A percentile compares a stretch with the other conserved stretches of the same genome.
These are phyloP conservation scores for Lactifluus piperatus DNA, from an alignment of 768 basidiomycete genomes.

Conservation along the genomic window DNA sequence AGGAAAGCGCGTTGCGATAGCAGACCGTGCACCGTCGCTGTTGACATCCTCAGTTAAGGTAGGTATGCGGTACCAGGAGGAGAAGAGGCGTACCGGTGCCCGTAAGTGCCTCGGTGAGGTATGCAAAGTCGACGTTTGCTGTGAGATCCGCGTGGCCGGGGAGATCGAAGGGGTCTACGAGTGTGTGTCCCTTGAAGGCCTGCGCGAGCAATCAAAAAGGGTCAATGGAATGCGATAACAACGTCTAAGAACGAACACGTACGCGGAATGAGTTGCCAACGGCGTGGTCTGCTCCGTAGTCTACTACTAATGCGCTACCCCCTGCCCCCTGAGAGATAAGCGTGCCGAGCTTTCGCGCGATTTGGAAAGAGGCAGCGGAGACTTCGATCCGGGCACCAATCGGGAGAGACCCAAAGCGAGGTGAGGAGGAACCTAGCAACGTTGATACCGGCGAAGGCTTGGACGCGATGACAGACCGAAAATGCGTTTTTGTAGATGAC, in stretches of 20 bases:
- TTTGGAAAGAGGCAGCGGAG: slow-evolving; percentile 58
- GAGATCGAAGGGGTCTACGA: slow-evolving; percentile 73
- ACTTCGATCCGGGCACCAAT: slow-evolving; percentile 75
- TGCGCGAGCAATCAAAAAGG: slow-evolving; percentile 27
- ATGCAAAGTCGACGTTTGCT: slow-evolving; percentile 93
- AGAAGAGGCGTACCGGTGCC: slow-evolving; percentile 44
- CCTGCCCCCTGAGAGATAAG: slow-evolving; percentile 27
- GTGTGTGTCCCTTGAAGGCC: slow-evolving; percentile 86
- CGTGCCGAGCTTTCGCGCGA: slow-evolving; percentile 59
- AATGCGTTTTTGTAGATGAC: slow-evolving; percentile 24
- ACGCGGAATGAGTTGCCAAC: slow-evolving; percentile 78
- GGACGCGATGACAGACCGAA: slow-evolving; percentile 61
- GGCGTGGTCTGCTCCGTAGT: slow-evolving; percentile 74
- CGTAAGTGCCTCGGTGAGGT: slow-evolving; percentile 67
- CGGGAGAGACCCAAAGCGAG: slow-evolving; percentile 60
- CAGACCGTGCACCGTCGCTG: slow-evolving; percentile 51
- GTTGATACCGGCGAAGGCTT: slow-evolving; percentile 44
- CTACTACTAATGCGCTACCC: slow-evolving; percentile 66
- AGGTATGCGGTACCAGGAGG: not conserved
- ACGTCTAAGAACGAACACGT: slow-evolving; percentile 23
- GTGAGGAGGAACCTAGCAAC: slow-evolving; percentile 55
- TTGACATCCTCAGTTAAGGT: not conserved
- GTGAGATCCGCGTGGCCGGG: slow-evolving; percentile 92
- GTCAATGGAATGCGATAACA: not conserved
- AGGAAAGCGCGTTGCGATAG: slow-evolving; percentile 74